Percentiles rank a stretch among this genome's conserved stretches.
phyloP scores from a whole-genome alignment of 2,329 filamentous ascomycete genomes.

The Xenosphaeropsis pyriputrescens region DNA sequence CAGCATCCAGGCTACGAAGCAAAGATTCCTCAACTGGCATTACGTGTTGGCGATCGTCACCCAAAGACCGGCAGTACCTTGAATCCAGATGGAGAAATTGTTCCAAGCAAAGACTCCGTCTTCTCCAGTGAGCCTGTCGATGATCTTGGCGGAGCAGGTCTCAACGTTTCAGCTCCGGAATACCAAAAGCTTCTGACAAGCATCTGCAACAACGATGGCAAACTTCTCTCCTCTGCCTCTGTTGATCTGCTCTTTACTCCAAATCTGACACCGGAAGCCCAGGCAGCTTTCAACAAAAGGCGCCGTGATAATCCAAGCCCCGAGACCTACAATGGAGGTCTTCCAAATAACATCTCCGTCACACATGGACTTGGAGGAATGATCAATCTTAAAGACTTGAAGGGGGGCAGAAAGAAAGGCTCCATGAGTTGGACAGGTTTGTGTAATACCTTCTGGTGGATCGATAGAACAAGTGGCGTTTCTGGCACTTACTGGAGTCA shows the following conservation, averaged over 20 bases:
- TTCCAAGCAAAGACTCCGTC: neutral
- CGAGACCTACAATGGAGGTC: slow-evolving; percentile 10
- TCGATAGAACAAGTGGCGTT: slow-evolving; percentile 23
- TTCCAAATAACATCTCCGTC: slow-evolving; percentile 20
- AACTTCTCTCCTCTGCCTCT: slow-evolving; percentile 25
- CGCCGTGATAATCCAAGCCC: slow-evolving; percentile 3
- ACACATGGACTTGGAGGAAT: slow-evolving; percentile 27
- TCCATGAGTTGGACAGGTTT: slow-evolving; percentile 29
- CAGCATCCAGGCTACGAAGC: no score
- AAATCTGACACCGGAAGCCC: slow-evolving; percentile 21
- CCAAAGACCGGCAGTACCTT: slow-evolving; percentile 15
- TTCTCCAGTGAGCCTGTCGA: neutral
- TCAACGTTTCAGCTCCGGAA: neutral
- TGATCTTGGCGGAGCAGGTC: neutral
- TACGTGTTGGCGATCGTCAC: no score
- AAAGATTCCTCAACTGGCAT: no score
- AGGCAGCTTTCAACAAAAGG: slow-evolving; percentile 11
- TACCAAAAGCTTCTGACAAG: neutral
- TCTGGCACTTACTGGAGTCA: slow-evolving; percentile 27
- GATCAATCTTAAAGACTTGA: slow-evolving; percentile 22
- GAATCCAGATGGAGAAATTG: neutral
- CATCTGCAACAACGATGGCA: slow-evolving; percentile 31
- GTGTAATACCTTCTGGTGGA: slow-evolving; percentile 30
- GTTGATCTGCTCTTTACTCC: slow-evolving; percentile 30
- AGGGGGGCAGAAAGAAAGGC: slow-evolving; percentile 21